Base-by-base conservation (phyloP, 306 rosid genomes). In the Prinsepia uniflora region DNA sequence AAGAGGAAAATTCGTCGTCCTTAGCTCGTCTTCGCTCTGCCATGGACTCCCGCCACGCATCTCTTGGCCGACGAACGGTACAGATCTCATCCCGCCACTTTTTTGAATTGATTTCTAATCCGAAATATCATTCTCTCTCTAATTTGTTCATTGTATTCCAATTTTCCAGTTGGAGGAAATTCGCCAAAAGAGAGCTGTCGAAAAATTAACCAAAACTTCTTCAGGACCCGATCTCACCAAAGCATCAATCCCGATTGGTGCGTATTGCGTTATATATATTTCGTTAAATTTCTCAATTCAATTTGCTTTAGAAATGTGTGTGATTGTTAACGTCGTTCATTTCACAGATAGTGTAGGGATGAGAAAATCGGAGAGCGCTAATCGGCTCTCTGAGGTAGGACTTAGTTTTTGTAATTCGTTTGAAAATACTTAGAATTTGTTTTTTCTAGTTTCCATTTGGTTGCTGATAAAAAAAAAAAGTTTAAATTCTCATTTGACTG, bases 181-280 rank as follows among this genome's bases (percentile, higher is more conserved):
- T 87, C 96, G 96, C 57, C 92, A 91, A 68, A 91, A 94, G 85
- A 81, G 99, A 65, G 99, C 97, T 0, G 92, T 90, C 0, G 97
- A 91, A 58, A 86, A 97, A 70, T 82, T 94, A 72, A 88, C 68
- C 85, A 89, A 89, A 85, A 20, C 87, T 62, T 73, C 97, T 58
- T 94, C 99, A 1, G 96, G 96, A 10, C 91, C 89, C 65, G 99
- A 94, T 91, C 89, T 89, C 50, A 82, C 50, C 76, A 57, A 78
- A 70, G 72, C 80, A 54, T 65, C 91, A 2, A 71, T 24, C 68
- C 72, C 82, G 61, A 66, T 82, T 52, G 97, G 99, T 94, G 48
- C 52, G n/a, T n/a, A n/a, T n/a, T n/a, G n/a, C n/a, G 84, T 76
- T 19, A 53, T 67, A 10, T 22, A 8, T 10, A 1, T 46, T 65